Evolutionary conservation across 148 eudicot genomes (phyloP), one percentile per base, ranked within the genome.

Genomic region (Camellia lanceoleosa): DNA sequence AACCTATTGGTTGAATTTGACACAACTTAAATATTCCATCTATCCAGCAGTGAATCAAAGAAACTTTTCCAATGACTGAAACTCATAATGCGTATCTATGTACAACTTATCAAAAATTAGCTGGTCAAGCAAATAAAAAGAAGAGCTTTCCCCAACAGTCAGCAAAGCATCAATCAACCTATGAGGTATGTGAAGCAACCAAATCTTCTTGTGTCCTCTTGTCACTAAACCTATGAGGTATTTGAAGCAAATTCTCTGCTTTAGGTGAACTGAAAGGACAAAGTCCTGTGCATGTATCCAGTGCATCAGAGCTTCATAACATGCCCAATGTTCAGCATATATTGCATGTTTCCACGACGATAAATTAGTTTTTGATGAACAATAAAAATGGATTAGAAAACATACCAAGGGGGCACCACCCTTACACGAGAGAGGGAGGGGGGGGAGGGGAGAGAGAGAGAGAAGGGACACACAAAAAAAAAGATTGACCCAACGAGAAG

Each of bases 21-120:
- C 10, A 3, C 79, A 63, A 76, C 62, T 75, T 75, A 10, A 75
- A 59, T 61, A 41, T 59, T 61, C 42, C 65, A 59, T 60, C 64
- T 12, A 75, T 44, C 19, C 60, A 75, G 54, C 5, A 43, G 78
- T 43, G 18, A 43, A 74, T 14, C 0, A 58, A 58, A 55, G 30
- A 23, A 23, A 23, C 30, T 23, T 23, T 23, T 43, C 16, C 44
- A 42, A 8, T 47, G 5, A 69, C 43, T 44, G 73, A 18, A 68
- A 68, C 71, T 43, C 46, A 68, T 42, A 14, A 68, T 15, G 51
- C 51, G 14, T 68, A 68, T 8, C 23, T 16, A 68, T 68, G 55
- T 30, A 30, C 38, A 30, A 30, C 38, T 7, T 49, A 49, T 16
- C 5, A 15, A 61, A 18, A 52, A 51, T 71, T 62, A 1, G 6